Evolutionary conservation across 1,139 yeast genomes (phyloP).

Genomic region (Tardiomyces depauwii): DNA sequence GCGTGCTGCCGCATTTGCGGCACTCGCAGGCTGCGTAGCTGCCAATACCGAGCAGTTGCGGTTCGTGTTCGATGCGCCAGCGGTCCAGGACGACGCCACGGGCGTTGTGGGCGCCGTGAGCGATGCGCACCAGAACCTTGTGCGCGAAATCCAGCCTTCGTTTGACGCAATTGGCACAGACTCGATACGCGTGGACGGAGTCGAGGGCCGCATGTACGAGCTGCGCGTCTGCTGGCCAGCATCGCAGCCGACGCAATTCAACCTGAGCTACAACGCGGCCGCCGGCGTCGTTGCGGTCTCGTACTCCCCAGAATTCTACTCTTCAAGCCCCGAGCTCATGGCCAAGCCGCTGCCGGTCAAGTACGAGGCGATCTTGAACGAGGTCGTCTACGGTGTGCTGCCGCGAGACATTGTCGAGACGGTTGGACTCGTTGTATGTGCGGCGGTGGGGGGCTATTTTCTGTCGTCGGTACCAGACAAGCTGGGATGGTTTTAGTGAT

Average conservation of each 20-base stretch:
- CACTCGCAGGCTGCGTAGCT: not conserved
- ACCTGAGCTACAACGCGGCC: slow-evolving; percentile 11
- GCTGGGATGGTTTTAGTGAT: not conserved
- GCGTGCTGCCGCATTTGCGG: no score
- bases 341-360: slow-evolving; percentile 12
- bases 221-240: slow-evolving; percentile 29
- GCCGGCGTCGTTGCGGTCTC: slow-evolving; percentile 8
- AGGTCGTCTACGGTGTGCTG: slow-evolving; percentile 9
- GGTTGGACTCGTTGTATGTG: slow-evolving; percentile 11
- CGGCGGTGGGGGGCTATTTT: slow-evolving; percentile 7
- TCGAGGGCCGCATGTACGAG: slow-evolving; percentile 16
- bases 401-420: slow-evolving; percentile 13
- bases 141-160: not conserved
- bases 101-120: not conserved
- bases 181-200: not conserved
- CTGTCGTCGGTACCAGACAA: not conserved
- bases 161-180: not conserved
- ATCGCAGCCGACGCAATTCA: slow-evolving; percentile 21
- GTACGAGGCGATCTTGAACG: slow-evolving; percentile 15
- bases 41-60: slow-evolving; percentile 9
- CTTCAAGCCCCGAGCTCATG: slow-evolving; percentile 9
- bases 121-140: not conserved
- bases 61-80: not conserved
- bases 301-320: slow-evolving; percentile 11
- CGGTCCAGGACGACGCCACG: not conserved